Evolutionary conservation across 148 eudicot species (phyloP).

Genomic region (Silene conica): DNA sequence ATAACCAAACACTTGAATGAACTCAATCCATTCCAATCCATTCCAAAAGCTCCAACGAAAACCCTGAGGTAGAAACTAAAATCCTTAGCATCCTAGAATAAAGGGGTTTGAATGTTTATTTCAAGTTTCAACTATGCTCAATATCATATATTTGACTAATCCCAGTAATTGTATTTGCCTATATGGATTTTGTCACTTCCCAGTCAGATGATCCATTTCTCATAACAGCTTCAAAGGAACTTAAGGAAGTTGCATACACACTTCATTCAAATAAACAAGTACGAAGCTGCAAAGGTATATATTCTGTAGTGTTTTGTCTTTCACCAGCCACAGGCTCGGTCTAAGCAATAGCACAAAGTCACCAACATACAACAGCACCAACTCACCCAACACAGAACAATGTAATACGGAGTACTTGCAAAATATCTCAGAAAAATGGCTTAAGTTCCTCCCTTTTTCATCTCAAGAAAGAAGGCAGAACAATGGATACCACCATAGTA

Average conservation of each 20-base stretch:
- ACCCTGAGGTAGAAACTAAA: background rate
- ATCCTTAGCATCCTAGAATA: background rate
- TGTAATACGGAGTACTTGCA: background rate
- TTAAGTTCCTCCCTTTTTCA: too few relatives aligned
- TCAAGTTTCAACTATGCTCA: background rate
- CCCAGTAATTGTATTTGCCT: background rate
- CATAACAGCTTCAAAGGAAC: background rate
- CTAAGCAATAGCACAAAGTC: background rate
- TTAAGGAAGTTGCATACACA: background rate
- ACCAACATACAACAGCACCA: too few relatives aligned
- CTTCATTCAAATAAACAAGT: background rate
- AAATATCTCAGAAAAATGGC: background rate
- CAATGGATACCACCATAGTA: too few relatives aligned
- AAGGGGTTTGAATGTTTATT: background rate
- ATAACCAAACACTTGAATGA: too few relatives aligned
- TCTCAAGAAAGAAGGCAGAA: too few relatives aligned
- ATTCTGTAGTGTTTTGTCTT: background rate
- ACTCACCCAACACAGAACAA: background rate
- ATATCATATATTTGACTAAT: background rate
- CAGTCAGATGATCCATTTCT: conserved; percentile 1
- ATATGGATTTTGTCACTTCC: background rate
- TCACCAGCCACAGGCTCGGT: background rate
- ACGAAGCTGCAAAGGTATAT: background rate
- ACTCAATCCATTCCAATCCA: too few relatives aligned
- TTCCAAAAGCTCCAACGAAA: too few relatives aligned